Evolutionary conservation across 345 rosid genomes (phyloP), one percentile per base, ranked within the genome.

Genomic region (Moricandia arvensis): DNA sequence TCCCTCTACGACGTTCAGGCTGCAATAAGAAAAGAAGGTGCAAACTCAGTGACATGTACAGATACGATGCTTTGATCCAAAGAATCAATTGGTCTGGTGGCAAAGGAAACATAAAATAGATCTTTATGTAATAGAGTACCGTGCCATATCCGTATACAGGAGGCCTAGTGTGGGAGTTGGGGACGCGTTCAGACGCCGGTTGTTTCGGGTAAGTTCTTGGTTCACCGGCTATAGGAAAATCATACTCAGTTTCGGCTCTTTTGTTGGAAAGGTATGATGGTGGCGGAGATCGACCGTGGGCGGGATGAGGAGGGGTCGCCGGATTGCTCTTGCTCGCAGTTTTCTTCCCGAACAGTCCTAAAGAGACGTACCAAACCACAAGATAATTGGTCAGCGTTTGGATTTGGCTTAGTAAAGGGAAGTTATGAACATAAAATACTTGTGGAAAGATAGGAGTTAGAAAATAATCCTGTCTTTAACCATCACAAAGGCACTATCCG

Each of bases 181-280:
- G 76, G 62, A 77, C 15, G 31, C 75, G 80, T 70, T 77, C 80
- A 45, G 80, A 71, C 1, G 75, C 80, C 0, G 80, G 80, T n/a
- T 57, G 80, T 54, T 58, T 70, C 66, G 43, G 47, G 61, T 77
- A 57, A 6, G 54, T 17, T 69, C 47, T 68, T 51, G 16, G 79
- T 11, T 69, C 69, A 53, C 63, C 11, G 43, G 63, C 16, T 33
- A 37, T 2, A 2, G 69, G 74, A 53, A 69, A 76, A 30, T 76
- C 74, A 15, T 76, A 51, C 45, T 68, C 79, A 0, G 69, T 75
- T 10, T 68, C 68, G 0, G 79, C 68, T 49, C 68, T 75, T 60
- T 68, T 49, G 68, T 59, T 75, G 45, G 73, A 6, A 0, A 75
- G 68, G 60, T 74, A 67, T 4, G 68, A 34, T 0, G 79, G 74